phyloP scores from a whole-genome alignment of 2,329 filamentous ascomycete genomes.

The Xylaria sp. region DNA sequence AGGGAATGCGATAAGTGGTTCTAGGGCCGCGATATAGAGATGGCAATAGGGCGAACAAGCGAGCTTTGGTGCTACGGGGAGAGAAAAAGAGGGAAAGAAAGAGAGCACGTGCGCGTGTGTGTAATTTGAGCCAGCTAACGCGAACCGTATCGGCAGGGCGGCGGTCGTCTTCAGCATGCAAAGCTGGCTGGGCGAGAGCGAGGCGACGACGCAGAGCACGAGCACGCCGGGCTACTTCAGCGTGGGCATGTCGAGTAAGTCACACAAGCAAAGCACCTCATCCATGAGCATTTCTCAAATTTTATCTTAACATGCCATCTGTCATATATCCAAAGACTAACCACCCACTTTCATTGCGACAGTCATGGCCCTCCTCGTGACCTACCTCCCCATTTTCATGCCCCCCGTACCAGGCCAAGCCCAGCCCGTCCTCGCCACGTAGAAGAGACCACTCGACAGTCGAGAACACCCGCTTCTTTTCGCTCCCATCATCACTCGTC shows the following conservation, averaged over 20 bases:
- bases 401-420: conserved; percentile 52
- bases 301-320: too few species aligned
- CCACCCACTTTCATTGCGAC: not conserved
- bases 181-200: conserved; percentile 80
- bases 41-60: not conserved
- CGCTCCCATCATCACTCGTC: too few species aligned
- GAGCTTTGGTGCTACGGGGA: not conserved
- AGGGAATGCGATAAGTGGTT: not conserved
- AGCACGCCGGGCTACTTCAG: conserved; percentile 77
- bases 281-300: too few species aligned
- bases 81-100: not conserved
- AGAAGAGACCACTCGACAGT: conserved; percentile 36
- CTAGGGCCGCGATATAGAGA: not conserved
- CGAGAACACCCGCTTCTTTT: not conserved
- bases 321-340: conserved; percentile 12
- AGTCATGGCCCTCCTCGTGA: conserved; percentile 70
- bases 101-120: not conserved
- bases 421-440: conserved; percentile 49
- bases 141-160: conserved; percentile 54
- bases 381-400: conserved; percentile 63
- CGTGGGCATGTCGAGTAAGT: conserved; percentile 78
- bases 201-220: conserved; percentile 71
- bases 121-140: conserved; percentile 15
- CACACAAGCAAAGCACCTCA: not conserved
- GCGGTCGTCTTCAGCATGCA: conserved; percentile 79